Percentiles rank a stretch among this genome's conserved stretches.
Conservation (phyloP, 768 basidiomycete genomes). For the Cubamyces lactineus region DNA sequence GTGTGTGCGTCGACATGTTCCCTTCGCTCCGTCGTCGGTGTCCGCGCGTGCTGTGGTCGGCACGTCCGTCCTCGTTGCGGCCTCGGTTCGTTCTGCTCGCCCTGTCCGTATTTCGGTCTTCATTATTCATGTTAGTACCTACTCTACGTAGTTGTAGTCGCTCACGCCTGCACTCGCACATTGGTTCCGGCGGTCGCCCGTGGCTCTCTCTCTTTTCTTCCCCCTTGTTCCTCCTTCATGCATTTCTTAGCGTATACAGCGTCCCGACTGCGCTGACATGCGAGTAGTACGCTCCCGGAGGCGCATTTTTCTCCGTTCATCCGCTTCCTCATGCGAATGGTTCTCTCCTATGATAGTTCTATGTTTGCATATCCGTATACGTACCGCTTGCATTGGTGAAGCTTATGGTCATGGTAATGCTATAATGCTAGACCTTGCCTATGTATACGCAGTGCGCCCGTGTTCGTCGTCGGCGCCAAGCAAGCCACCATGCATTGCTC, state of each 20-base stretch:
- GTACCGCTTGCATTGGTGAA: not conserved
- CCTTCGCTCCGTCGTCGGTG: not conserved
- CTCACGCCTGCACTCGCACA: conserved; percentile 1
- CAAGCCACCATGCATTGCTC: too few species aligned
- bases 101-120: not conserved
- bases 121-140: conserved; percentile 4
- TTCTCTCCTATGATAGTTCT: not conserved
- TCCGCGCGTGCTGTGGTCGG: not conserved
- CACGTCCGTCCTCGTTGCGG: not conserved
- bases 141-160: conserved; percentile 18
- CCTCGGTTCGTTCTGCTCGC: not conserved
- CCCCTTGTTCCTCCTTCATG: not conserved
- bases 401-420: conserved; percentile 11
- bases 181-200: not conserved
- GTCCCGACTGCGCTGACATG: not conserved
- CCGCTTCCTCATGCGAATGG: not conserved
- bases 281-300: not conserved
- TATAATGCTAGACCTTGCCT: conserved; percentile 8
- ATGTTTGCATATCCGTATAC: not conserved
- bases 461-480: too few species aligned
- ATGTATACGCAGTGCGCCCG: not conserved
- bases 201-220: not conserved
- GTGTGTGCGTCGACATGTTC: not conserved
- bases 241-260: not conserved
- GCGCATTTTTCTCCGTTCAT: not conserved